Percentiles rank a stretch among this genome's conserved stretches.
These are phyloP conservation scores for Fagus crenata DNA, from an alignment of 306 rosid species.

Conservation along the genomic window DNA sequence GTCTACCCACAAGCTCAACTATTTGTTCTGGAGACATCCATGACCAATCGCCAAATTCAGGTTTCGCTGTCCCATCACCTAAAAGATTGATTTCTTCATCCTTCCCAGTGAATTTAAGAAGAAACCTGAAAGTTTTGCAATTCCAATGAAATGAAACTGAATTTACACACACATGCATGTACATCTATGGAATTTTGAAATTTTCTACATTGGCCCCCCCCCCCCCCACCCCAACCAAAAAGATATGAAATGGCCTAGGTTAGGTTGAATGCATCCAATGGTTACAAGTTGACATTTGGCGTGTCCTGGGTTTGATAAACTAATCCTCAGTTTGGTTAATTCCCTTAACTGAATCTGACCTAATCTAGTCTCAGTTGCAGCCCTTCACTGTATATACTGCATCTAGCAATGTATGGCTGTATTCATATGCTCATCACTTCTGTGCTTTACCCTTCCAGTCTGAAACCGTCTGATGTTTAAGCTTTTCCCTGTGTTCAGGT, in stretches of 20 bases:
- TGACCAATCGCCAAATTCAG: slow-evolving; percentile 94
- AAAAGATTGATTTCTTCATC: slow-evolving; percentile 84
- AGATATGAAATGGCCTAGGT: background rate
- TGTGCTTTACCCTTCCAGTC: slow-evolving; percentile 96
- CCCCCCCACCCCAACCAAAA: background rate
- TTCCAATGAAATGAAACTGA: background rate
- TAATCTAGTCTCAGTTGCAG: slow-evolving; percentile 21
- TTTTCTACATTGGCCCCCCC: background rate
- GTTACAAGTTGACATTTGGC: background rate
- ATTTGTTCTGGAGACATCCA: slow-evolving; percentile 72
- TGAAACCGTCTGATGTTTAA: slow-evolving; percentile 68
- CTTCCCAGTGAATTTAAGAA: slow-evolving; percentile 69
- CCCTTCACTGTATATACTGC: background rate
- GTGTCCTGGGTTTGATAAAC: no score
- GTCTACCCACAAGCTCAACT: slow-evolving; percentile 59
- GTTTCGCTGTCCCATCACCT: slow-evolving; percentile 90
- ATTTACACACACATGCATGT: background rate
- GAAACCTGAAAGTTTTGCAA: slow-evolving; percentile 55
- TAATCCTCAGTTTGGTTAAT: no score
- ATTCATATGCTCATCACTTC: slow-evolving; percentile 62
- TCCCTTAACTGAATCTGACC: slow-evolving; percentile 10
- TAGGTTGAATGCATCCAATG: background rate
- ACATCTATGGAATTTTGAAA: no score
- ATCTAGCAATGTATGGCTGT: slow-evolving; percentile 2
- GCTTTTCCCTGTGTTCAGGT: slow-evolving; percentile 68